Base-by-base conservation (phyloP, 345 rosid genomes). In the Raphanus sativus region DNA sequence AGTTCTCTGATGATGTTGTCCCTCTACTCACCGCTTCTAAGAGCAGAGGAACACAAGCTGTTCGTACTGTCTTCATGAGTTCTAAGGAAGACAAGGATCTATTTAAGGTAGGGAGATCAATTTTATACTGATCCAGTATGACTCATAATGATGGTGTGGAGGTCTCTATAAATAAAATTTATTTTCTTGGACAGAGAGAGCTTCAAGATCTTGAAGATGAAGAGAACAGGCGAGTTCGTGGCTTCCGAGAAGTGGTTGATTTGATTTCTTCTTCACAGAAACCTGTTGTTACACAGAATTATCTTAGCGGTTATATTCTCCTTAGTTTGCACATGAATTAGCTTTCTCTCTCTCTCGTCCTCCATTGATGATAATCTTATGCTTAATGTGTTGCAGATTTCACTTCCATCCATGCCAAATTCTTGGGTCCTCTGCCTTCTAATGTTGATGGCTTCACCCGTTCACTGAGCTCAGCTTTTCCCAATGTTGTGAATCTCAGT, bases 171-270 rank as follows among this genome's bases (percentile, higher is more conserved):
- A 21, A 1, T 12, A 5, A 7, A 29, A 11, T 11, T 12, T 29
- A 10, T 29, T 56, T 42, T 78, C 67, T 81, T 85, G 61, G 54
- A 79, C 88, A 94, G 98, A 83, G 66, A 75, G 93, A 89, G 83
- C 90, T 94, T 82, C 86, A 77, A 65, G 80, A 83, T 67, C 60
- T 82, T 28, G 93, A 94, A 59, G 83, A 75, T 3, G 91, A 92
- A 69, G 90, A 85, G 62, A 89, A 82, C 80, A 88, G 81, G 81
- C 85, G 85, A 75, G 65, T 87, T 64, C 87, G 90, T 81, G 98
- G 98, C 73, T 94, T 94, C 67, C 86, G 98, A 67, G 98, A 92
- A 85, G 95, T 92, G 87, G 75, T 94, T 40, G 98, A 94, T 81
- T 80, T 89, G 88, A 87, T 94, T 75, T 90, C 95, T 74, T 83